phyloP scores from a whole-genome alignment of 2,329 filamentous ascomycete species.

The Trichoderma koningiopsis region DNA sequence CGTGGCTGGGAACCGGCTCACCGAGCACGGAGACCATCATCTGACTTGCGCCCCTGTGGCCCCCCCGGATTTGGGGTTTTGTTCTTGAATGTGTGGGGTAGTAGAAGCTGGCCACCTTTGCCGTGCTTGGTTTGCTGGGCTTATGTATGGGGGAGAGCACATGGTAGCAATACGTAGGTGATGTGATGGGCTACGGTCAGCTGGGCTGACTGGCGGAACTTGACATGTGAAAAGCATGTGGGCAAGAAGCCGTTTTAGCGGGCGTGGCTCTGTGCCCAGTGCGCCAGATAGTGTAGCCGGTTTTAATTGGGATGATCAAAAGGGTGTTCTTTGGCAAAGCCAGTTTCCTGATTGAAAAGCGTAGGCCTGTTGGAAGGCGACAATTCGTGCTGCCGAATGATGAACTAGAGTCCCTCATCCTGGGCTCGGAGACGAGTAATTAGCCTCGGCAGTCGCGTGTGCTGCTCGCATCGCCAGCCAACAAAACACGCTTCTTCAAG shows the following conservation, averaged over 20 bases:
- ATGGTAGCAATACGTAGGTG: not conserved
- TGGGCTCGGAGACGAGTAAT: not conserved
- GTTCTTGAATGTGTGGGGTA: constrained; percentile 14
- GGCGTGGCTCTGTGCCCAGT: not conserved
- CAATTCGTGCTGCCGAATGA: not conserved
- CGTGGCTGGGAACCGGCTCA: constrained; percentile 6
- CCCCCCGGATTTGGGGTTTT: constrained; percentile 19
- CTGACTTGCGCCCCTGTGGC: constrained; percentile 21
- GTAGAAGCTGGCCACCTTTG: not conserved
- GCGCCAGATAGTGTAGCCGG: not conserved
- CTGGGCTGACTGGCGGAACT: constrained; percentile 1
- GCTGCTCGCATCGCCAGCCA: not conserved
- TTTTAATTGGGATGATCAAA: not conserved
- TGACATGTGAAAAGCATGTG: constrained; percentile 24
- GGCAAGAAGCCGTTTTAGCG: not conserved
- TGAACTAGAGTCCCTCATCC: not conserved
- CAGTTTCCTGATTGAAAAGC: not conserved
- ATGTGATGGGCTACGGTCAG: not conserved
- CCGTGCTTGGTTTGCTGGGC: not conserved
- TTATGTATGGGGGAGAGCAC: not conserved
- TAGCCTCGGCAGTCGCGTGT: constrained; percentile 10
- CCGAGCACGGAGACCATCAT: constrained; percentile 16
- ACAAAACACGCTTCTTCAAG: not conserved
- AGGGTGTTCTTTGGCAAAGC: not conserved
- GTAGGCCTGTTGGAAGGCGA: not conserved